These are phyloP conservation scores for Colletotrichum acutatum DNA, from an alignment of 2,329 filamentous ascomycete genomes.

Conservation along the genomic window DNA sequence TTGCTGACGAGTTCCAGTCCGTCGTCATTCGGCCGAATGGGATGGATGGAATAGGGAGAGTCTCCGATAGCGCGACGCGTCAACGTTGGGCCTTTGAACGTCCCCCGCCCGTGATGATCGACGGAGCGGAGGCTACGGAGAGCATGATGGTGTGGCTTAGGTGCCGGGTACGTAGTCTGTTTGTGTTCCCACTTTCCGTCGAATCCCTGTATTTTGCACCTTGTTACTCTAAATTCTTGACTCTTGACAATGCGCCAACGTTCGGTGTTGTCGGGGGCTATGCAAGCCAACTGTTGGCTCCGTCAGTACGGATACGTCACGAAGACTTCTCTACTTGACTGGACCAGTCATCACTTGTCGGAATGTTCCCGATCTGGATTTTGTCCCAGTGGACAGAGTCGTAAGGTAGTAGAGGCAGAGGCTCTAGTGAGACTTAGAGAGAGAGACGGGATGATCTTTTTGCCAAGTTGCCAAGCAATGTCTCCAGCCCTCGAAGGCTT, in stretches of 20 bases:
- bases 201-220: background rate
- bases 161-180: background rate
- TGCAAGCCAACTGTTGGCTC: background rate
- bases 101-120: background rate
- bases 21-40: background rate
- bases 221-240: background rate
- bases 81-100: background rate
- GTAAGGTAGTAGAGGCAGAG: background rate
- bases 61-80: slow-evolving; percentile 3
- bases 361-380: background rate
- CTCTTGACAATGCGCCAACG: background rate
- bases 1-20: too few species aligned
- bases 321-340: background rate
- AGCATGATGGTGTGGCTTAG: slow-evolving; percentile 16
- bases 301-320: background rate
- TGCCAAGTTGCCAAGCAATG: background rate
- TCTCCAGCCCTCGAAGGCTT: too few species aligned
- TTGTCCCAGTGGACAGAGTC: background rate
- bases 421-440: background rate
- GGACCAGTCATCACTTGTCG: background rate
- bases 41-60: background rate
- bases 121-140: background rate
- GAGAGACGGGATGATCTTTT: background rate
- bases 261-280: background rate
- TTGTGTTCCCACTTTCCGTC: slow-evolving; percentile 16